Evolutionary conservation across 202 grass and related monocot genomes (phyloP), one percentile per base, ranked within the genome.

Genomic region (Panicum virgatum): DNA sequence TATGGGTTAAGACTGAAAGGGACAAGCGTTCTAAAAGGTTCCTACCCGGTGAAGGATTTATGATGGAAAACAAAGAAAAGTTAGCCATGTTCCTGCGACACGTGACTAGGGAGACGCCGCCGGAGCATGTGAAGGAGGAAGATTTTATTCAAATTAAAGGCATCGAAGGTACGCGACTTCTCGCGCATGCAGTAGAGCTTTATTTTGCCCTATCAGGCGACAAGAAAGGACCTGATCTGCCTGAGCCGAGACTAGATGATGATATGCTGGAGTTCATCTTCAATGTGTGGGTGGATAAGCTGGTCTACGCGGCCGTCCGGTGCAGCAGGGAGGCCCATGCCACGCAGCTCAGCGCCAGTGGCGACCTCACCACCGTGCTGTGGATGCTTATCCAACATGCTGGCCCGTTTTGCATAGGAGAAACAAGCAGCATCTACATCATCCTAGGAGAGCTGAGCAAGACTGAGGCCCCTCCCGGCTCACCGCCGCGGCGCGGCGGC

Each of bases 271-370:
- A 20, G 0, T 3, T 59, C 18, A 59, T 75, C 36, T 59, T 75
- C 36, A 20, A 75, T 22, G 52, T 75, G n/a, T 75, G 72, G 72
- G 72, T 75, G n/a, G 53, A 75, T 25, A 75, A 59, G 72, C 13
- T 75, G 53, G 11, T 75, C 1, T 75, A 75, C 37, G 72, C 72
- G 5, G 37, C 16, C 37, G 2, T 43, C 53, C 13, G 36, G 22
- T 75, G 72, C 72, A 60, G 72, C 53, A 75, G 53, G 72, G 72
- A 75, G 53, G 25, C 37, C 52, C 72, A 59, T 27, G 72, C 72
- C 19, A 59, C 6, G 53, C 72, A 75, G 72, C 52, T 75, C 72
- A 44, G 38, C 72, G 7, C 5, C 7, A n/a, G 72, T 0, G 72
- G 72, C 7, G 72, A 60, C 19, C 72, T 75, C 37, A 60, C 23